Base-by-base conservation (phyloP, 768 basidiomycete species). In the Agrocybe pediades region DNA sequence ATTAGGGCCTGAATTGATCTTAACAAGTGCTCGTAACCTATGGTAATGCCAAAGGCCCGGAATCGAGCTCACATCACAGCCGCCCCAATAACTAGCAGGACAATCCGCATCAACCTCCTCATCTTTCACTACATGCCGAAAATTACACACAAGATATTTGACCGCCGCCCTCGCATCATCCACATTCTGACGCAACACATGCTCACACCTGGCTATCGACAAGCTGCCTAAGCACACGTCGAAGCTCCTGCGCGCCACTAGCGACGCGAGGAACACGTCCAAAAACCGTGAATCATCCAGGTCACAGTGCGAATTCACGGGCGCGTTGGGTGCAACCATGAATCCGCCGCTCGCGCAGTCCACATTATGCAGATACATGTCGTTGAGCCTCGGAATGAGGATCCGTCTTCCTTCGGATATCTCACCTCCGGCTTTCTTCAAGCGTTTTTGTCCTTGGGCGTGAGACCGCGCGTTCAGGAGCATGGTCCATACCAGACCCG, bases 231-330 rank as follows among this genome's bases (percentile, higher is more conserved):
- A 46, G 33, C 56, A 60, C 9, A 68, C 46, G 19, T 58, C 62
- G 43, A 68, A 68, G 30, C 53, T 62, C 15, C 62, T 61, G 1
- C 75, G 65, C 39, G 69, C 64, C 44, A 60, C 62, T 15, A 77
- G 58, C 41, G 64, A 68, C 9, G 68, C 61, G 17, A 65, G 57
- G 15, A 74, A 61, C 3, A 77, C 74, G 36, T 77, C 74, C 40
- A 77, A 62, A 55, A 75, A 77, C 16, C 71, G 64, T 8, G 74
- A 75, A 54, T 77, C 74, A 55, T 75, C 75, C 41, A 73, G 62
- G 49, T 75, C 71, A 46, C 44, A 58, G 46, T 71, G 62, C 1
- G 71, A 74, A 55, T 77, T 71, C 27, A 69, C 55, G 20, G 65
- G 62, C 1, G 60, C 63, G 5, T 53, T 62, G 19, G 63, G 58